Evolutionary conservation across 257 asterid genomes (phyloP), one percentile per base, ranked within the genome.

Genomic region (Solanum lignicaule): DNA sequence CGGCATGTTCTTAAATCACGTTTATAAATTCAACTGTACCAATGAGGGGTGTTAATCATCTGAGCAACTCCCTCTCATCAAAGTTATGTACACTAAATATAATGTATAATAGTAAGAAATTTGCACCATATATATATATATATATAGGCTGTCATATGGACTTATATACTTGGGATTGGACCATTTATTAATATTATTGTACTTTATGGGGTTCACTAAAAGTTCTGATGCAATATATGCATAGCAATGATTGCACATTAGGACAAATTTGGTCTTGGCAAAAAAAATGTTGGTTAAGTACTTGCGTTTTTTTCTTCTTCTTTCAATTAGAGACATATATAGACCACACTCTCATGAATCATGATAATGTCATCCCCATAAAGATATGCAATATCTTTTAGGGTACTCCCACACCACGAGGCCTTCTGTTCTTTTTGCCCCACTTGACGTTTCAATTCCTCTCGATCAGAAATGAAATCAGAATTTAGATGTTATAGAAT

Each of bases 371-470:
- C 52, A 78, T 79, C 88, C 82, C 87, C 8, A 71, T 38, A 9
- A 78, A 85, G 90, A 87, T 87, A 15, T 87, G 35, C 83, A 79
- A 55, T 60, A 89, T 89, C 91, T 85, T 85, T 18, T 27, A 43
- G 86, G 25, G 83, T 73, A 76, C 85, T 46, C 88, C 82, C 85
- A 78, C 84, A 79, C 71, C 71, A 78, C 39, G 46, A 29, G 33
- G 84, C 27, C 43, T 33, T 27, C 16, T 81, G 87, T 89, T 78
- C 27, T 60, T 4, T 6, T 20, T 35, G 86, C 36, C 36, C 84
- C 79, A 74, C 7, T 38, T 25, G 41, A 74, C 3, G 4, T 25
- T 35, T 0, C 41, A 21, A 74, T 68, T 20, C 18, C 20, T 21
- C 29, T 35, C 48, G 8, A 20, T 33, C 58, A 0, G 1, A 33